Evolutionary conservation across 352 stramenopile genomes (phyloP).

Genomic region (Phytophthora pluvialis): DNA sequence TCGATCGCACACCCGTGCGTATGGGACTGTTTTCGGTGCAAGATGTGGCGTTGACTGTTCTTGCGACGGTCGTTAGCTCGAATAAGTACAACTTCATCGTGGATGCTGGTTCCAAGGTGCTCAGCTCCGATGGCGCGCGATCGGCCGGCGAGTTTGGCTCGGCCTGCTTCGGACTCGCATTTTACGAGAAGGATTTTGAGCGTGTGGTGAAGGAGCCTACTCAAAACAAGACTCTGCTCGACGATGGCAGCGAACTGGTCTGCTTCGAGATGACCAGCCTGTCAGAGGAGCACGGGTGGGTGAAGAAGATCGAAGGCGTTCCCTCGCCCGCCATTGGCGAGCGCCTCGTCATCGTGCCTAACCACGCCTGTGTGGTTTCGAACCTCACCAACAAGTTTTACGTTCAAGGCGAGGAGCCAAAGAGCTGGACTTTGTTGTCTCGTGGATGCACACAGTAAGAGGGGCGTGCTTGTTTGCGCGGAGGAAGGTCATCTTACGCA

Average conservation of each 20-base stretch:
- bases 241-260: conserved; percentile 45
- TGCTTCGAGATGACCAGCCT: conserved; percentile 77
- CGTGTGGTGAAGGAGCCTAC: conserved; percentile 56
- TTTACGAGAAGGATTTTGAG: conserved; percentile 75
- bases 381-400: conserved; percentile 76
- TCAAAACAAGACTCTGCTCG: conserved; percentile 39
- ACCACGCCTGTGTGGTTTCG: conserved; percentile 69
- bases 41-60: conserved; percentile 63
- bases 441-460: conserved; percentile 63
- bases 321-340: conserved; percentile 54
- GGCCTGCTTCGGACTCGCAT: conserved; percentile 65
- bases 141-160: conserved; percentile 52
- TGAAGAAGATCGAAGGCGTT: conserved; percentile 62
- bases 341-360: conserved; percentile 69
- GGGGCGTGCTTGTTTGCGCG: background rate
- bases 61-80: conserved; percentile 73
- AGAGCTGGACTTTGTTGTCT: conserved; percentile 63
- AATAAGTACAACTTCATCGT: conserved; percentile 83
- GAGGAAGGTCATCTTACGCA: no score
- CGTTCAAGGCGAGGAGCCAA: conserved; percentile 50
- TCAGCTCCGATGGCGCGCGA: conserved; percentile 58
- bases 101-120: conserved; percentile 72
- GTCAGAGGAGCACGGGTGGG: conserved; percentile 79
- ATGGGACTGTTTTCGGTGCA: conserved; percentile 68
- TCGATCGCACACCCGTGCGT: conserved; percentile 74